Conservation (phyloP, 768 basidiomycete genomes). For the Lentinula guzmanii region DNA sequence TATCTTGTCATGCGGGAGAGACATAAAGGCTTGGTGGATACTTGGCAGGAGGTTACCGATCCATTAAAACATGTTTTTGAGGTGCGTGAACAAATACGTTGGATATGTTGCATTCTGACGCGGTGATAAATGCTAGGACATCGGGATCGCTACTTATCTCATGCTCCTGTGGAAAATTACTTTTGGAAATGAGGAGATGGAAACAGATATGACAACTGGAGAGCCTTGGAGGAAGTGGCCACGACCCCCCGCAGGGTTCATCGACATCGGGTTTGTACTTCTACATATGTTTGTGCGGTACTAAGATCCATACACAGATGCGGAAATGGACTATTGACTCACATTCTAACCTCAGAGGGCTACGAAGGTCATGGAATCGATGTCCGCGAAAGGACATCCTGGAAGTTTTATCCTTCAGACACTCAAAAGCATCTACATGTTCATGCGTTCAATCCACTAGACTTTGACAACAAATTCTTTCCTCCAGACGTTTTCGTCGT, state of each 20-base stretch:
- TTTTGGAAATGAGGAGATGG: constrained; percentile 25
- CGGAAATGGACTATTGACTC: constrained; percentile 89
- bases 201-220: constrained; percentile 5
- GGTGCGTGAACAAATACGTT: constrained; percentile 31
- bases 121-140: constrained; percentile 50
- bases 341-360: constrained; percentile 80
- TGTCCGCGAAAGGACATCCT: constrained; percentile 78
- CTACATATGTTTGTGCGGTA: background rate
- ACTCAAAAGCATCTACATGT: constrained; percentile 63
- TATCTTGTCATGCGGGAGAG: constrained; percentile 85
- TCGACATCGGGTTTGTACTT: constrained; percentile 73
- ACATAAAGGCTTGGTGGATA: constrained; percentile 67
- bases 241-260: constrained; percentile 76
- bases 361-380: constrained; percentile 84
- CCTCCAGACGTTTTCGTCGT: constrained; percentile 64
- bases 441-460: constrained; percentile 63
- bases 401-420: constrained; percentile 64
- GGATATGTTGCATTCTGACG: background rate
- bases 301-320: constrained; percentile 41
- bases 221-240: constrained; percentile 70
- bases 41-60: constrained; percentile 81
- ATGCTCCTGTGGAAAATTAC: constrained; percentile 87
- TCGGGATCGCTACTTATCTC: constrained; percentile 90
- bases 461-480: constrained; percentile 13
- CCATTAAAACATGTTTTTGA: constrained; percentile 89